A percentile compares a stretch with the other conserved stretches of the same genome.
phyloP scores from a whole-genome alignment of 148 eudicot genomes.

The Vaccinium corymbosum region DNA sequence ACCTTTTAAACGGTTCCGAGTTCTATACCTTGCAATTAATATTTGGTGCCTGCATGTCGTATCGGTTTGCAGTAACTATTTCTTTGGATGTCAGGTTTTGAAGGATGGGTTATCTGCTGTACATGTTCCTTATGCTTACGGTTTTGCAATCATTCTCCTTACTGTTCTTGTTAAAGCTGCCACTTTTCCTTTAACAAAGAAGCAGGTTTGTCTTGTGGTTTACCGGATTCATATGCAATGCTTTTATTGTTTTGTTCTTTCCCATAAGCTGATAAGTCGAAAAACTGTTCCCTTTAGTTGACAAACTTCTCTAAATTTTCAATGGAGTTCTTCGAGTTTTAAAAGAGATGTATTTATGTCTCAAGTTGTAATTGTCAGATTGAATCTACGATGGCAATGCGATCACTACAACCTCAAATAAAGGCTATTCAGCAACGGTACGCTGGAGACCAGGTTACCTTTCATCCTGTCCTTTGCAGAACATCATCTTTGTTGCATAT shows the following conservation, averaged over 20 bases:
- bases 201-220: constrained; percentile 45
- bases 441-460: constrained; percentile 91
- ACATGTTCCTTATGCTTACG: constrained; percentile 63
- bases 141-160: constrained; percentile 67
- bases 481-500: not conserved
- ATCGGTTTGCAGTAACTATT: not conserved
- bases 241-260: not conserved
- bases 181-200: constrained; percentile 65
- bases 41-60: not conserved
- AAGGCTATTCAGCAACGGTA: constrained; percentile 91
- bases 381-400: constrained; percentile 91
- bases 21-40: not conserved
- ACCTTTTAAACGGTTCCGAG: not conserved
- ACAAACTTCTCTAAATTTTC: not conserved
- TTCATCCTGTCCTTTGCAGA: constrained; percentile 11
- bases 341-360: not conserved
- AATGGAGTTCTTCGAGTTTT: not conserved
- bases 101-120: constrained; percentile 55
- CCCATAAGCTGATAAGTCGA: not conserved
- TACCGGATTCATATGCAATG: not conserved
- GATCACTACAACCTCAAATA: constrained; percentile 91
- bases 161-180: constrained; percentile 64
- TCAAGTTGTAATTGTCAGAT: constrained; percentile 39
- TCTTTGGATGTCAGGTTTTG: constrained; percentile 37
- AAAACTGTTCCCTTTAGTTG: not conserved